A percentile compares a stretch with the other conserved stretches of the same genome.
Conservation (phyloP, 257 asterid genomes). For the Fraxinus excelsior region DNA sequence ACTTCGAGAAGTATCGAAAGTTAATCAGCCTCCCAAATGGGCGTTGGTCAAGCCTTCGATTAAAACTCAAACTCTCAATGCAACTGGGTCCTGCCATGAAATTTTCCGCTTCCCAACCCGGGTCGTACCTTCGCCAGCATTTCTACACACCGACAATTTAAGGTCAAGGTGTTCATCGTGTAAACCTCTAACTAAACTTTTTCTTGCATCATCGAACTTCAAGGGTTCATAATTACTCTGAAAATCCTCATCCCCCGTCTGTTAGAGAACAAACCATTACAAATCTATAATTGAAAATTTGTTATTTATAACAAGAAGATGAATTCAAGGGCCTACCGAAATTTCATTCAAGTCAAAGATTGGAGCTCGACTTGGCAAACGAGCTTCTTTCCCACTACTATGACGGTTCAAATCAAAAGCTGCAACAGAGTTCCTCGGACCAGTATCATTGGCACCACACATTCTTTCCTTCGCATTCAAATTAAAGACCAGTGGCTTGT, state of each 20-base stretch:
- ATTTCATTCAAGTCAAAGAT: conserved; percentile 79
- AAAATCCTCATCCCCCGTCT: conserved; percentile 74
- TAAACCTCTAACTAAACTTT: conserved; percentile 41
- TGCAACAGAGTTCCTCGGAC: conserved; percentile 19
- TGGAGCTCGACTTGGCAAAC: conserved; percentile 56
- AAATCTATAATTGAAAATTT: neutral
- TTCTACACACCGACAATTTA: conserved; percentile 64
- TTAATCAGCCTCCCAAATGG: neutral
- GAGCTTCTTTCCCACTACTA: conserved; percentile 42
- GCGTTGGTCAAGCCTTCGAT: neutral
- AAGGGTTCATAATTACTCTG: conserved; percentile 36
- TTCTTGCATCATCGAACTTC: conserved; percentile 49
- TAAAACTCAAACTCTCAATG: conserved; percentile 37
- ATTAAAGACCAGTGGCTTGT: conserved; percentile 20
- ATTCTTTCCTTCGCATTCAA: conserved; percentile 47
- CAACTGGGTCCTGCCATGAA: conserved; percentile 92
- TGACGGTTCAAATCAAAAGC: conserved; percentile 61
- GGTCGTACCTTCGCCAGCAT: conserved; percentile 67
- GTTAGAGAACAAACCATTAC: conserved; percentile 18
- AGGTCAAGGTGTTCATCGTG: conserved; percentile 63
- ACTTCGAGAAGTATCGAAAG: neutral
- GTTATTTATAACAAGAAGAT: neutral
- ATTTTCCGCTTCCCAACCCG: conserved; percentile 79
- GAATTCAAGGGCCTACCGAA: conserved; percentile 48
- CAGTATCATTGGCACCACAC: conserved; percentile 31